Evolutionary conservation across 2,329 filamentous ascomycete genomes (phyloP).

Genomic region (Orbilia javanica): DNA sequence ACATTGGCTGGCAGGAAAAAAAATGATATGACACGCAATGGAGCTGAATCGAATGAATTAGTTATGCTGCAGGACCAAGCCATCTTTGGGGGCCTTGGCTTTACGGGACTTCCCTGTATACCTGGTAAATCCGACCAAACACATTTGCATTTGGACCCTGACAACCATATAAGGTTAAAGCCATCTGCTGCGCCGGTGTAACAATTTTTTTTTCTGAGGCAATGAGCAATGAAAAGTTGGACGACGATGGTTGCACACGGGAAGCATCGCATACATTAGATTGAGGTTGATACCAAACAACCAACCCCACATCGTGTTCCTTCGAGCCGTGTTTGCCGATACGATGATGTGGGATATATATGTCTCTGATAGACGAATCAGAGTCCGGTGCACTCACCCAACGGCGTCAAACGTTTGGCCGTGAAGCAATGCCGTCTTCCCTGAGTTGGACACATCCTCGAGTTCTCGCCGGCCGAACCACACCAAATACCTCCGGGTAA

Average conservation of each 20-base stretch:
- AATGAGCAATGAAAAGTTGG: constrained; percentile 22
- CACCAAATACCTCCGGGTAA: constrained; percentile 53
- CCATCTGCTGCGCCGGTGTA: constrained; percentile 27
- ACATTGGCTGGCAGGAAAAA: constrained; percentile 28
- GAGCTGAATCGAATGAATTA: constrained; percentile 39
- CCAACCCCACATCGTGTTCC: constrained; percentile 41
- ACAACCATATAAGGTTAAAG: constrained; percentile 50
- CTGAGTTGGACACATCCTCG: constrained; percentile 45
- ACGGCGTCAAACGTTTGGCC: constrained; percentile 47
- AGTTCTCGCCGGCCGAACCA: constrained; percentile 29
- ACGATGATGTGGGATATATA: constrained; percentile 38
- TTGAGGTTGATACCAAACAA: constrained; percentile 45
- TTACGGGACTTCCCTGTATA: constrained; percentile 38
- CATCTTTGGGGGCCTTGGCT: constrained; percentile 46
- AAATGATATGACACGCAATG: constrained; percentile 31
- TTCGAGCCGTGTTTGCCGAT: constrained; percentile 58
- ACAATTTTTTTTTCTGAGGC: constrained; percentile 15
- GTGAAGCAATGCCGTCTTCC: constrained; percentile 32
- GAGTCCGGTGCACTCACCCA: constrained; percentile 36
- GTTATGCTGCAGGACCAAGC: constrained; percentile 43
- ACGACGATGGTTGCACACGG: constrained; percentile 36
- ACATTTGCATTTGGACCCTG: constrained; percentile 15
- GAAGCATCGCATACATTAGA: constrained; percentile 19
- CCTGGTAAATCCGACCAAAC: constrained; percentile 36
- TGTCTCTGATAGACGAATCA: constrained; percentile 54